These are phyloP conservation scores for Melanomma pulvis-pyrius DNA, from an alignment of 495 filamentous ascomycete species.

Conservation along the genomic window DNA sequence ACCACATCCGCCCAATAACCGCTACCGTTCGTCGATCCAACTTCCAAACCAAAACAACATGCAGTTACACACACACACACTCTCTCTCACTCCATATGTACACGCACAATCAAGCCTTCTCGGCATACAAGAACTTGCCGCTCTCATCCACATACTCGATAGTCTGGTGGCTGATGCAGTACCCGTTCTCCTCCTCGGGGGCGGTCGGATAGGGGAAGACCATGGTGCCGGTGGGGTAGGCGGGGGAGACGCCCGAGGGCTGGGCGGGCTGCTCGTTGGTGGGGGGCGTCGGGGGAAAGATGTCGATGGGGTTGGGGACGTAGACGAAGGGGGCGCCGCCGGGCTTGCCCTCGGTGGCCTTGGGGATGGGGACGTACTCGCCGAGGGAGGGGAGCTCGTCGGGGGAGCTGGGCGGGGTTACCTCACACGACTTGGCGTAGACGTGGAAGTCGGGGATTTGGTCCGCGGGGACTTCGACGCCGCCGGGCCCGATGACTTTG, in stretches of 20 bases:
- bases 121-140: constrained; percentile 27
- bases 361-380: constrained; percentile 17
- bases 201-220: background rate
- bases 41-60: background rate
- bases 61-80: background rate
- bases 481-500: constrained; percentile 27
- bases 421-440: constrained; percentile 20
- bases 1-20: too few relatives aligned
- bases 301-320: constrained; percentile 2
- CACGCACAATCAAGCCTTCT: constrained; percentile 9
- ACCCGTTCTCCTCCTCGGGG: constrained; percentile 21
- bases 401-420: constrained; percentile 14
- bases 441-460: constrained; percentile 25
- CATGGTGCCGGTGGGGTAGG: constrained; percentile 21
- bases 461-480: constrained; percentile 21
- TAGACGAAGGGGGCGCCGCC: constrained; percentile 24
- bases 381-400: constrained; percentile 30
- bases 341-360: constrained; percentile 22
- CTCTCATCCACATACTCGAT: constrained; percentile 31
- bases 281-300: background rate
- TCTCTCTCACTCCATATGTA: too few relatives aligned
- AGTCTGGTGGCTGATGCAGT: constrained; percentile 19
- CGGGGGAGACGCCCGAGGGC: background rate
- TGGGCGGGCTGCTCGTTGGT: background rate
- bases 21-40: too few relatives aligned